Evolutionary conservation across 1,139 yeast species (phyloP), one percentile per base, ranked within the genome.

Genomic region (Yamadazyma sp.): DNA sequence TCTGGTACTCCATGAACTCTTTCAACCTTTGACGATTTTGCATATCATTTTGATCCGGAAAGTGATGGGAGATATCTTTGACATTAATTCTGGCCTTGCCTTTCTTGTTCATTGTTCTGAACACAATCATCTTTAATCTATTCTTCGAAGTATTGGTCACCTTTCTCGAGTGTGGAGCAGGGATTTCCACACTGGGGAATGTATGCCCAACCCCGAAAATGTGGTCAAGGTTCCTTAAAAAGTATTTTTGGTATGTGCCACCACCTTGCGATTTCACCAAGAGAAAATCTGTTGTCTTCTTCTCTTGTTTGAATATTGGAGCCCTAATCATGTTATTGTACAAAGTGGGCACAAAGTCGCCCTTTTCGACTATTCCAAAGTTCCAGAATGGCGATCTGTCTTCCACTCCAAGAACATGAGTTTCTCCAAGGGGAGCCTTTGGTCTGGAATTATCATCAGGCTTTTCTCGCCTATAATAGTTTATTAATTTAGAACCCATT

Each of bases 321-420:
- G 99, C 97, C 45, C 98, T 71, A 6, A 85, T 64, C 85, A 94
- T 82, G 50, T 89, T 86, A 58, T 92, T 94, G 63, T 94, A 94
- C 38, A 92, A 64, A 0, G 98, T 86, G 1, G 97, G 97, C 2
- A 90, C 97, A 43, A 88, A 80, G 51, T 85, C 88, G 3, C 98
- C 99, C 2, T 90, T 87, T 36, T 89, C 96, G 11, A 94, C 97
- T 62, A 86, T 86, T 2, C 99, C 99, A 67, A 89, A 94, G 57
- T 90, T 92, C 98, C 98, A 94, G 57, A 92, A 94, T 10, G 99
- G 97, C 10, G 96, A 86, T 51, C 95, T 76, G 61, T 94, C 99
- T 55, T 89, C 96, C 1, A 87, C 88, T 13, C 97, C 97, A 29
- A 94, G 69, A 2, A 94, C 96, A 61, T 87, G 95, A 0, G 98